Evolutionary conservation across 2,329 filamentous ascomycete genomes (phyloP), one percentile per base, ranked within the genome.

Genomic region (Eutypella sp.): DNA sequence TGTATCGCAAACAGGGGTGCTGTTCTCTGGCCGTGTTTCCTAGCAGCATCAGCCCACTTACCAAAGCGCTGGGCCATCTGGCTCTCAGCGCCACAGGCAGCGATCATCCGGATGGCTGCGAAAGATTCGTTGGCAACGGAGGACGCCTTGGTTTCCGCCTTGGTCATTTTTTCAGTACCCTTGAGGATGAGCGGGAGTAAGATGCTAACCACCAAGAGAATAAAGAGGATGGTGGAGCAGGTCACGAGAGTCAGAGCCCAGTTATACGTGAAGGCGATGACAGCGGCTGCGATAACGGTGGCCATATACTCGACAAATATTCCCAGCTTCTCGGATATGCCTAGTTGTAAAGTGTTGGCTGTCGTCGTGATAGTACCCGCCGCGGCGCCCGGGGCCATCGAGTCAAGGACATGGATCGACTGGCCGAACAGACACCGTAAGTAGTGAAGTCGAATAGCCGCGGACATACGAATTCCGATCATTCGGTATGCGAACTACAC

Each of bases 331-430:
- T 84, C 80, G 0, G 79, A 82, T 33, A 84, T 81, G 3, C 82
- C 81, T 11, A 83, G 66, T 61, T 85, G 81, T n/a, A 85, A 66
- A 2, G 72, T 74, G 58, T 84, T 85, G 48, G 79, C 77, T 2
- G 79, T 81, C 2, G 78, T 75, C 0, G 82, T 85, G 50, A 85
- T 84, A 29, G 81, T 81, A 13, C 72, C 73, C 0, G 81, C 80
- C 0, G 79, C 76, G n/a, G 77, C 70, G 2, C 82, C 82, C 1
- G 79, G 69, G 0, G 79, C 75, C 70, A 83, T 78, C 15, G 78
- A 79, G 62, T 88, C 84, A 38, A 87, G 78, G 29, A 84, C 80
- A 49, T 83, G 78, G 39, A 88, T 77, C 41, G 81, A 79, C 61
- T 87, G 82, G 3, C 71, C 67, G 41, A 90, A 81, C 4, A 87